Percentiles rank a stretch among this genome's conserved stretches.
phyloP scores from a whole-genome alignment of 768 basidiomycete genomes.

The Hygrocybe punicea region DNA sequence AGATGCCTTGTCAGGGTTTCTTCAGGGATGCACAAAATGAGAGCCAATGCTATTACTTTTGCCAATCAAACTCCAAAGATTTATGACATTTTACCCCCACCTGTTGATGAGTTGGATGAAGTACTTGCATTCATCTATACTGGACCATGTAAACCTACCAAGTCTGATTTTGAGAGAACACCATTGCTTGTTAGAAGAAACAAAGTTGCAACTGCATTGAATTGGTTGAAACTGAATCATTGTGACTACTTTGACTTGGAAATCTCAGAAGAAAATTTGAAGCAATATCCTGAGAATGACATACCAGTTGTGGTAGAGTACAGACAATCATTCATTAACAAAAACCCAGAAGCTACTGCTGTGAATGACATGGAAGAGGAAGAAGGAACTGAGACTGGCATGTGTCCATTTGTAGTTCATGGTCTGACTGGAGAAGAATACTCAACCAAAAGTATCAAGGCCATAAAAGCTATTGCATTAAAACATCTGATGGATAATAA shows the following conservation, averaged over 20 bases:
- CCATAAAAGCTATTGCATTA: constrained; percentile 13
- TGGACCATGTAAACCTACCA: constrained; percentile 5
- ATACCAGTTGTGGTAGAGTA: constrained; percentile 16
- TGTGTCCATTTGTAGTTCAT: constrained; percentile 29
- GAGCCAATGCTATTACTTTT: constrained; percentile 9
- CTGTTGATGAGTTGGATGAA: constrained; percentile 18
- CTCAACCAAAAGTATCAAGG: constrained; percentile 8
- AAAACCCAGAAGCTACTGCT: constrained; percentile 6
- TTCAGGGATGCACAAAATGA: constrained; percentile 32
- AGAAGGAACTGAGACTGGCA: constrained; percentile 18
- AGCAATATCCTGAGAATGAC: constrained; percentile 12
- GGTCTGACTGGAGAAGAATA: constrained; percentile 20
- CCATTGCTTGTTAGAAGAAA: constrained; percentile 23
- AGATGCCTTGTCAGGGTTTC: constrained; percentile 28
- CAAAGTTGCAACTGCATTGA: constrained; percentile 6
- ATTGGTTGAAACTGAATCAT: too few species aligned
- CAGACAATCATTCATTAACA: background rate
- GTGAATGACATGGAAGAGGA: constrained; percentile 19
- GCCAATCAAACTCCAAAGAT: constrained; percentile 10
- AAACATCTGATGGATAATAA: constrained; percentile 13
- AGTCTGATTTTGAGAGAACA: constrained; percentile 16
- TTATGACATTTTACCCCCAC: constrained; percentile 19
- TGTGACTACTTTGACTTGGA: constrained; percentile 12
- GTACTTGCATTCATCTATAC: background rate
- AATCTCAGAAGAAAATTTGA: constrained; percentile 16